phyloP scores from a whole-genome alignment of 1,284 basidiomycete species.

The Coniferiporia sulphurascens region DNA sequence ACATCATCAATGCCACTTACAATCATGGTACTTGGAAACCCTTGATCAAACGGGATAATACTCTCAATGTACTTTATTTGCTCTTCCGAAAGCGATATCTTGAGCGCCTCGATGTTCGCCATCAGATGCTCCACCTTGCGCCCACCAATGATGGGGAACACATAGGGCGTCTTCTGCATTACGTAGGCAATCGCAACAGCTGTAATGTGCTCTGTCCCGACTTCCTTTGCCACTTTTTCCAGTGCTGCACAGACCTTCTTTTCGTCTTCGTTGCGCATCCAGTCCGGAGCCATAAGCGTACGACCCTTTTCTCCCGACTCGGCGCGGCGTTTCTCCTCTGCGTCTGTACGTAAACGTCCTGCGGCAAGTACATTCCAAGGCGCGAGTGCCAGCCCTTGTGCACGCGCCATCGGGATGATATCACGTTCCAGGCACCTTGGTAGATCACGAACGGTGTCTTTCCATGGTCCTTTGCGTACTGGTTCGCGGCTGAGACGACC shows the following conservation, averaged over 20 bases:
- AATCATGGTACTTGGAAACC: slow-evolving; percentile 27
- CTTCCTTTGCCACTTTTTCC: slow-evolving; percentile 23
- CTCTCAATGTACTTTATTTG: slow-evolving; percentile 20
- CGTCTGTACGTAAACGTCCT: slow-evolving; percentile 21
- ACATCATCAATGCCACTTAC: slow-evolving; percentile 20
- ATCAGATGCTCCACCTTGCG: too few relatives aligned
- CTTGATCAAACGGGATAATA: slow-evolving; percentile 24
- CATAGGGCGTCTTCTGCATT: slow-evolving; percentile 17
- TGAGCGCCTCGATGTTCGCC: too few relatives aligned
- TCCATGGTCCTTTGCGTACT: slow-evolving; percentile 25
- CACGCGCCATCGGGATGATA: slow-evolving; percentile 31
- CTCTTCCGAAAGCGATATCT: slow-evolving; percentile 11
- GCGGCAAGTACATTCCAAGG: slow-evolving; percentile 29
- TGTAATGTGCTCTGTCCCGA: slow-evolving; percentile 22
- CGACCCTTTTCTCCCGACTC: slow-evolving; percentile 22
- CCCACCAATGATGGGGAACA: slow-evolving; percentile 18
- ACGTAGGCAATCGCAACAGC: slow-evolving; percentile 19
- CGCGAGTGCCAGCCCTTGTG: slow-evolving; percentile 20
- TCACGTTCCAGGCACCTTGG: slow-evolving; percentile 33
- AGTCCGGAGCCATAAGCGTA: slow-evolving; percentile 1
- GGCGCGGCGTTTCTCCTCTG: slow-evolving; percentile 7
- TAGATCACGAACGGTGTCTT: slow-evolving; percentile 30
- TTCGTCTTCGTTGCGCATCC: slow-evolving; percentile 19
- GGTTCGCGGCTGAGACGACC: slow-evolving; percentile 19
- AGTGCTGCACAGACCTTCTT: too few relatives aligned